Conservation (phyloP, 208 protist genomes). For the Acanthamoeba triangularis region DNA sequence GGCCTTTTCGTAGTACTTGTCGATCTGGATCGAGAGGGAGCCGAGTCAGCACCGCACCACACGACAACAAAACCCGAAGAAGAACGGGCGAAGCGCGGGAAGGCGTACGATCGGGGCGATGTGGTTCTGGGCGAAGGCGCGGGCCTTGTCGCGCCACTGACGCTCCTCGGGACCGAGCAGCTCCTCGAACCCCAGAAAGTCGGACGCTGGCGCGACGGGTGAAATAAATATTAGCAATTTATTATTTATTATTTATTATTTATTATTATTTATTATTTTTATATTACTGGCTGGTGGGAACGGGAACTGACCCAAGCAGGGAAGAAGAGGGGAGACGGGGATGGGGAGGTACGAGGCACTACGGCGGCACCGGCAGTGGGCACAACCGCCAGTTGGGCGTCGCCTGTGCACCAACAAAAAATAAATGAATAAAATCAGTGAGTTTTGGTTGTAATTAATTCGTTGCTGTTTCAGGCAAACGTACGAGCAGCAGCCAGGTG, state of each 20-base stretch:
- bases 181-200: conserved; percentile 16
- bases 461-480: no score
- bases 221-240: background rate
- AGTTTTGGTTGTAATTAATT: no score
- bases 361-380: background rate
- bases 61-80: background rate
- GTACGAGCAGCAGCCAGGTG: background rate
- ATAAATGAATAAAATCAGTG: no score
- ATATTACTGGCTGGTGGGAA: background rate
- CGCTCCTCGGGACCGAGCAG: conserved; percentile 9
- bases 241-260: background rate
- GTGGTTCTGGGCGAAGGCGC: conserved; percentile 17
- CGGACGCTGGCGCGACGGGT: background rate
- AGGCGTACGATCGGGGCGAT: background rate
- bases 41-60: background rate
- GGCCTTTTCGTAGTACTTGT: conserved; percentile 84
- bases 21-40: no score
- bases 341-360: background rate
- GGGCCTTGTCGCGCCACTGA: conserved; percentile 23
- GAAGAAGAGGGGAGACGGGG: no score
- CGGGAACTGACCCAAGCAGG: no score
- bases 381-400: background rate
- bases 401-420: background rate
- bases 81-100: background rate
- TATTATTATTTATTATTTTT: background rate